phyloP scores from a whole-genome alignment of 495 filamentous ascomycete species.

The Penicillium malachiteum region DNA sequence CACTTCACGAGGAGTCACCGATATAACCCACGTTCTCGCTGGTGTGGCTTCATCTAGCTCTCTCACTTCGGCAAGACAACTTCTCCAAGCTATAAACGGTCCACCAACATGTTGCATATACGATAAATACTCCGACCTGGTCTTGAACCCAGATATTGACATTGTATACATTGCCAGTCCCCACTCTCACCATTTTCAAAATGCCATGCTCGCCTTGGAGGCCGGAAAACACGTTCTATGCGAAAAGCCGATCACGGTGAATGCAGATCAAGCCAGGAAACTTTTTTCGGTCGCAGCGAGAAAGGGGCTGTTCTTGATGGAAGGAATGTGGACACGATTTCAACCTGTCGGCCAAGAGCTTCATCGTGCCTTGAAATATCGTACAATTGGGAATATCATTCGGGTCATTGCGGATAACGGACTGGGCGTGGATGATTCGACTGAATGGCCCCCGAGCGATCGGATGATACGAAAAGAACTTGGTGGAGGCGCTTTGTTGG shows the following conservation, averaged over 20 bases:
- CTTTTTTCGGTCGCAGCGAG: slow-evolving; percentile 68
- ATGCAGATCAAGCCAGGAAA: slow-evolving; percentile 70
- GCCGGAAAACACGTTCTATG: slow-evolving; percentile 84
- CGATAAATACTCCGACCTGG: slow-evolving; percentile 5
- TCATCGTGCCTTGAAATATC: slow-evolving; percentile 60
- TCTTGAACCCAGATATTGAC: slow-evolving; percentile 48
- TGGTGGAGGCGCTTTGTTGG: slow-evolving; percentile 77
- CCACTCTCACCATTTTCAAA: slow-evolving; percentile 90
- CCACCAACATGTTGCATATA: slow-evolving; percentile 1
- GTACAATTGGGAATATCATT: slow-evolving; percentile 68
- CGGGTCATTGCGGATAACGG: slow-evolving; percentile 53
- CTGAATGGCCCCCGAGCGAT: slow-evolving; percentile 51
- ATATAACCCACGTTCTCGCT: slow-evolving; percentile 1
- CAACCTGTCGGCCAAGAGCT: slow-evolving; percentile 76
- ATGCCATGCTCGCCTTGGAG: slow-evolving; percentile 72
- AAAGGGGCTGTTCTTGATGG: slow-evolving; percentile 85
- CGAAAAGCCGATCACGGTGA: slow-evolving; percentile 88
- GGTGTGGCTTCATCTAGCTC: slow-evolving; percentile 6
- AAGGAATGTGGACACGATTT: slow-evolving; percentile 89
- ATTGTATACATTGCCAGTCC: slow-evolving; percentile 88
- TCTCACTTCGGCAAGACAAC: slow-evolving; percentile 1
- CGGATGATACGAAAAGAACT: slow-evolving; percentile 82
- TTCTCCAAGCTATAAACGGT: slow-evolving; percentile 1
- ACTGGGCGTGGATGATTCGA: slow-evolving; percentile 37
- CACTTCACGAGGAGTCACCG: neutral